phyloP scores from a whole-genome alignment of 2,329 filamentous ascomycete species.

The Neofusicoccum sp. region DNA sequence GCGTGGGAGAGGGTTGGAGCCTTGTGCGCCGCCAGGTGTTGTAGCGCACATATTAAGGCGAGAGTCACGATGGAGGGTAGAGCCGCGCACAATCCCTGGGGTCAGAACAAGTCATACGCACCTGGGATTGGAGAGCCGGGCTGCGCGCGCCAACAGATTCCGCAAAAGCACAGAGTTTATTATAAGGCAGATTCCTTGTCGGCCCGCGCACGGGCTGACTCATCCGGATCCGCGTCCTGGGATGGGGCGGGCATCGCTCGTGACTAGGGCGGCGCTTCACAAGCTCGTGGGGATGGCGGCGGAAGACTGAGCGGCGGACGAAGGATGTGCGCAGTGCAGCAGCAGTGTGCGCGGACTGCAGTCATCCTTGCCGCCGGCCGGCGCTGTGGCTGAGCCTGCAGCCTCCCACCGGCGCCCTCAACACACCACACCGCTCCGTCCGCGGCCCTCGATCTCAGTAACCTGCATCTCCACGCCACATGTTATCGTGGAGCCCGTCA shows the following conservation, averaged over 20 bases:
- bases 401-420: neutral
- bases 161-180: constrained; percentile 8
- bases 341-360: neutral
- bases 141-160: neutral
- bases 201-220: constrained; percentile 5
- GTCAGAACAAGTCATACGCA: constrained; percentile 2
- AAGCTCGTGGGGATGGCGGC: neutral
- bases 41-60: constrained; percentile 10
- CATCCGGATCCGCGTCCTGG: neutral
- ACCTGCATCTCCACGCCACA: neutral
- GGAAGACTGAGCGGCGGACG: neutral
- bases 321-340: constrained; percentile 5
- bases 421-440: constrained; percentile 1
- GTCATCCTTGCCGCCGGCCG: neutral
- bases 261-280: neutral
- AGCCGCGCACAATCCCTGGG: neutral
- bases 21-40: neutral
- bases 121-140: constrained; percentile 6
- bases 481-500: neutral
- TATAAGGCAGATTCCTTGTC: constrained; percentile 3
- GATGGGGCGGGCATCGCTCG: neutral
- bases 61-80: neutral
- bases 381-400: neutral
- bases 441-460: neutral
- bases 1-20: neutral